Evolutionary conservation across 768 basidiomycete species (phyloP).

Genomic region (Scleroderma citrinum): DNA sequence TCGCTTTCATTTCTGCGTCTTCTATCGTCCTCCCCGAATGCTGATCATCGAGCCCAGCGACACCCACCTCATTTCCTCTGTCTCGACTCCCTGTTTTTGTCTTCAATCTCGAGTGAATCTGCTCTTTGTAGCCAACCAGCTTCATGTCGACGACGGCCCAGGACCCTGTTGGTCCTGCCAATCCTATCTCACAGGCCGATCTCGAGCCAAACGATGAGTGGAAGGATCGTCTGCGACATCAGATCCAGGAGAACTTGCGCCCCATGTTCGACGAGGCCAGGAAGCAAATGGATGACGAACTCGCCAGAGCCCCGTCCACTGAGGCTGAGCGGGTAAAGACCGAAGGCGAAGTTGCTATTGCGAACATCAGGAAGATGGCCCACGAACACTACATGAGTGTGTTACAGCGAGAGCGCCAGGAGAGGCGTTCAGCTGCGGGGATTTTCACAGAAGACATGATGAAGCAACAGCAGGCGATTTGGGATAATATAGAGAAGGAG

Average conservation of each 20-base stretch:
- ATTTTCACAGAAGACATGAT: conserved; percentile 30
- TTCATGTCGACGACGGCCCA: conserved; percentile 22
- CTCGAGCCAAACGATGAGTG: conserved; percentile 51
- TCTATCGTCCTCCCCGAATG: conserved; percentile 6
- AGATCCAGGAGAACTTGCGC: conserved; percentile 44
- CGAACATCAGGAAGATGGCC: conserved; percentile 39
- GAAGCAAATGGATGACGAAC: conserved; percentile 46
- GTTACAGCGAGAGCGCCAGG: conserved; percentile 43
- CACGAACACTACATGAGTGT: conserved; percentile 40
- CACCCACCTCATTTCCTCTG: neutral
- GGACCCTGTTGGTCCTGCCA: conserved; percentile 8
- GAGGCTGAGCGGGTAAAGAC: conserved; percentile 32
- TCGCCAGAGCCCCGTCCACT: conserved; percentile 36
- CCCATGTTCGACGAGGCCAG: conserved; percentile 55
- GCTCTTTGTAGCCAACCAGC: conserved; percentile 5
- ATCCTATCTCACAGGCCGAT: conserved; percentile 14
- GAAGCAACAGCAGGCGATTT: conserved; percentile 38
- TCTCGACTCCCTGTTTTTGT: neutral
- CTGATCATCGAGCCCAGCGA: conserved; percentile 2
- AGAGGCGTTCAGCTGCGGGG: conserved; percentile 44
- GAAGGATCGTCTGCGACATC: conserved; percentile 41
- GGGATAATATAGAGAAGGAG: conserved; percentile 43
- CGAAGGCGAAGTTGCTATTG: conserved; percentile 39
- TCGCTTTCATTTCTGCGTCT: conserved; percentile 9
- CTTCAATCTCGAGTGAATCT: conserved; percentile 1